Conservation (phyloP, 2,329 filamentous ascomycete species). For the Graphiopsis chlorocephala region DNA sequence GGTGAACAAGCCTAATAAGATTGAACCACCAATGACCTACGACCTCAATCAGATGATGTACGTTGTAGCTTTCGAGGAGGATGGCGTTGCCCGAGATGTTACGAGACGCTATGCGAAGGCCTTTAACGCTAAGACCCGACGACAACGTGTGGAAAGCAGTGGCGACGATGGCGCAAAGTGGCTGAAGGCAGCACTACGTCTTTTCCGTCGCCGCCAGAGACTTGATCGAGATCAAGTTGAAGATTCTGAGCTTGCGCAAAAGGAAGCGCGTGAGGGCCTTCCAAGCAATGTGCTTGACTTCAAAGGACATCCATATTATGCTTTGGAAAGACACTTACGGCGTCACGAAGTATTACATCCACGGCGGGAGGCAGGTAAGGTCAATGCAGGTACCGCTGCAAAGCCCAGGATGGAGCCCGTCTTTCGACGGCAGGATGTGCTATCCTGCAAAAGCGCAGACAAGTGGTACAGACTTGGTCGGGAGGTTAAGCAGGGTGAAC, state of each 20-base stretch:
- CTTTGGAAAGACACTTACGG: slow-evolving; percentile 78
- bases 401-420: slow-evolving; percentile 66
- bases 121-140: slow-evolving; percentile 86
- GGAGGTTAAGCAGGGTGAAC: slow-evolving; percentile 72
- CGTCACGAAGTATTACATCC: slow-evolving; percentile 79
- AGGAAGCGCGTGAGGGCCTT: slow-evolving; percentile 68
- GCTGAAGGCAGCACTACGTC: slow-evolving; percentile 52
- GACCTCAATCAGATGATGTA: slow-evolving; percentile 75
- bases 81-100: slow-evolving; percentile 76
- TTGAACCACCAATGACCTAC: slow-evolving; percentile 83
- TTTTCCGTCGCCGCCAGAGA: slow-evolving; percentile 36
- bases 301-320: slow-evolving; percentile 49
- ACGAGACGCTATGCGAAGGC: slow-evolving; percentile 84
- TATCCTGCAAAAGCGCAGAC: slow-evolving; percentile 72
- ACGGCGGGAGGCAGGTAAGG: slow-evolving; percentile 70
- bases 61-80: slow-evolving; percentile 78
- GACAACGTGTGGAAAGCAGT: slow-evolving; percentile 70
- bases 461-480: slow-evolving; percentile 89
- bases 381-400: slow-evolving; percentile 62
- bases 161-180: slow-evolving; percentile 52
- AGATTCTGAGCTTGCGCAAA: slow-evolving; percentile 68
- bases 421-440: slow-evolving; percentile 78
- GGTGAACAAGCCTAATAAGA: slow-evolving; percentile 68
- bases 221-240: slow-evolving; percentile 79
- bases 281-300: slow-evolving; percentile 41